Evolutionary conservation across 2,329 filamentous ascomycete genomes (phyloP).

Genomic region (Diaporthe sp.): DNA sequence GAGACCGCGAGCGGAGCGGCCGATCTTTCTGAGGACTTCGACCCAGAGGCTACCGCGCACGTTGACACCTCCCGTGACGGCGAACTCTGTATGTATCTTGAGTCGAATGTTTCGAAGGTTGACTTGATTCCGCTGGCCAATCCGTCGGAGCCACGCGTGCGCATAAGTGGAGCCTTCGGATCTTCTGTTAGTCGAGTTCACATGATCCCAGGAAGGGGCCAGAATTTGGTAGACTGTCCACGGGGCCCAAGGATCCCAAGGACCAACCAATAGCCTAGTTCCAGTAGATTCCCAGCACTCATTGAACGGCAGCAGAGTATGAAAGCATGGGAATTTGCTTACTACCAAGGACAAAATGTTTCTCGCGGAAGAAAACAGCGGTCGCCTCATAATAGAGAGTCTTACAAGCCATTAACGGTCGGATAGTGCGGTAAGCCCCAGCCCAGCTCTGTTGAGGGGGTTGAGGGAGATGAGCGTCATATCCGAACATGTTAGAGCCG

Average conservation of each 20-base stretch:
- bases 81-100: neutral
- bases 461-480: neutral
- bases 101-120: neutral
- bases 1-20: neutral
- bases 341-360: slow-evolving; percentile 13
- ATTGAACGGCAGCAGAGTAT: neutral
- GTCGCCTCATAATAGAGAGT: neutral
- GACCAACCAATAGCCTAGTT: neutral
- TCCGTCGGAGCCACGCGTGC: slow-evolving; percentile 9
- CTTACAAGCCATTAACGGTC: slow-evolving; percentile 11
- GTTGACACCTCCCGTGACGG: neutral
- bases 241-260: neutral
- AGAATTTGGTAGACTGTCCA: neutral
- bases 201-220: neutral
- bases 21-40: neutral
- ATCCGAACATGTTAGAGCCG: neutral
- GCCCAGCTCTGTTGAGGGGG: neutral
- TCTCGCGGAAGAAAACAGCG: neutral
- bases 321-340: neutral
- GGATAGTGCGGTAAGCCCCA: neutral
- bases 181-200: neutral
- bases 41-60: neutral
- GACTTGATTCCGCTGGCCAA: neutral
- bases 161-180: neutral
- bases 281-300: neutral